Evolutionary conservation across 208 protist species (phyloP).

Genomic region (Novymonas esmeraldas): DNA sequence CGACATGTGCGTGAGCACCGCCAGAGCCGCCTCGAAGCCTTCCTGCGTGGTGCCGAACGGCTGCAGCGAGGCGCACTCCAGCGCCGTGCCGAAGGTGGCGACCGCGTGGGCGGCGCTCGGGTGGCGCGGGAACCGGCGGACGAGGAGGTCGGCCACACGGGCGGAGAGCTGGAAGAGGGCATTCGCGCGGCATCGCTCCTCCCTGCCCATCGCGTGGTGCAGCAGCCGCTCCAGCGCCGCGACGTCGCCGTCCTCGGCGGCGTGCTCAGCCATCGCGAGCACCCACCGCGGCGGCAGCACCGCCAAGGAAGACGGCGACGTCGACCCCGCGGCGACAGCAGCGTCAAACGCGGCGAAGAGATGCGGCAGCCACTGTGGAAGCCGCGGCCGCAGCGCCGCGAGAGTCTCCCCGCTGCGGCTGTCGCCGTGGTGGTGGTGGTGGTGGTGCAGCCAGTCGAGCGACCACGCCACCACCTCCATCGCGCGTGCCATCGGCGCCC

Average conservation of each 20-base stretch:
- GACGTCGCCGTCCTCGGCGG: slow-evolving; percentile 1
- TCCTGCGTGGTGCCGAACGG: slow-evolving; percentile 28
- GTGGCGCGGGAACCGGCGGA: slow-evolving; percentile 17
- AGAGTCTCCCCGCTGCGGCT: background rate
- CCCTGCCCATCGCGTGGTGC: slow-evolving; percentile 7
- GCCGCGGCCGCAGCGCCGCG: background rate
- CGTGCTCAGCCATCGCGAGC: slow-evolving; percentile 5
- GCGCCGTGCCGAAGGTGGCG: slow-evolving; percentile 15
- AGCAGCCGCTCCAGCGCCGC: slow-evolving; percentile 14
- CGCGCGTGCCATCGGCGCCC: slow-evolving; percentile 13
- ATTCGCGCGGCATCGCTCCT: slow-evolving; percentile 5
- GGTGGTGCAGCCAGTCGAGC: slow-evolving; percentile 21
- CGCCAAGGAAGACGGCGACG: background rate
- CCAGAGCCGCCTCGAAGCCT: slow-evolving; percentile 28
- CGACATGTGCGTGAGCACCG: slow-evolving; percentile 47
- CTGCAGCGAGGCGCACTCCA: slow-evolving; percentile 21
- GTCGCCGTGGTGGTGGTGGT: background rate
- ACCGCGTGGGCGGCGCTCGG: slow-evolving; percentile 18
- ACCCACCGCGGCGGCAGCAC: slow-evolving; percentile 24
- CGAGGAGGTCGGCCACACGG: slow-evolving; percentile 12
- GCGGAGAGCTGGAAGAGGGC: slow-evolving; percentile 28
- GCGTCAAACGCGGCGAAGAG: slow-evolving; percentile 18
- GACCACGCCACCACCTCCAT: slow-evolving; percentile 27
- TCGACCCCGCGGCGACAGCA: background rate
- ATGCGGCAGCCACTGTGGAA: slow-evolving; percentile 24